Base-by-base conservation (phyloP, 2,329 filamentous ascomycete genomes). In the Hymenoscyphus scutula region DNA sequence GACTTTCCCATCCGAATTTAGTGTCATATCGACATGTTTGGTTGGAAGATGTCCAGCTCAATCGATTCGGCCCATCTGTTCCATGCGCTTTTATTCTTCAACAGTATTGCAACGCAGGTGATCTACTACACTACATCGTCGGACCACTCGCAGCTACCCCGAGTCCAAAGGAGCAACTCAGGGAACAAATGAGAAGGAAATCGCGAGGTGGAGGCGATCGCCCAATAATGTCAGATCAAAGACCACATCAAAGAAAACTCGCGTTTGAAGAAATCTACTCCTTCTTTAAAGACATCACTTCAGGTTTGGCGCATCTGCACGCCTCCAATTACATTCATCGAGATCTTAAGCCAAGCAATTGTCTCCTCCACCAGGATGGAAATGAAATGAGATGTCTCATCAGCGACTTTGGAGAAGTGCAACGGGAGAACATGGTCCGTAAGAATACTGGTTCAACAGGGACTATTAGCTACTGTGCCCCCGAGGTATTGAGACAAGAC, bases 21-120 rank as follows among this genome's bases (percentile, higher is more conserved):
- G 95, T 99, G 0, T 96, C 93, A 0, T 99, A 99, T 75, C 89
- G 94, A 6, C 95, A 98, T 77, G 95, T 97, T 34, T 99, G 95
- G 95, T 82, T 99, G 17, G 94, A 99, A 75, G 90, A 97, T 74
- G 88, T 89, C 59, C 86, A 89, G 68, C 85, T 96, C 59, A 94
- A 85, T 66, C 88, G 85, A 1, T 99, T 99, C 74, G 90, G 92
- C 0, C 95, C 96, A 0, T 92, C 87, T 60, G 92, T 99, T 0
- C 92, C 92, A 11, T 98, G 94, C 71, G 92, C 94, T 4, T 99
- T 97, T 74, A 99, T 99, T 62, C 82, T 99, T 7, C 95, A 99
- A 74, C 93, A 99, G 73, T 99, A 97, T 72, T 99, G 96, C 78
- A 98, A 99, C 74, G 84, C 88, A 1, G 95, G 95, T 17, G 95